Evolutionary conservation across 1,284 basidiomycete species (phyloP).

Genomic region (Rhodotorula sp.): DNA sequence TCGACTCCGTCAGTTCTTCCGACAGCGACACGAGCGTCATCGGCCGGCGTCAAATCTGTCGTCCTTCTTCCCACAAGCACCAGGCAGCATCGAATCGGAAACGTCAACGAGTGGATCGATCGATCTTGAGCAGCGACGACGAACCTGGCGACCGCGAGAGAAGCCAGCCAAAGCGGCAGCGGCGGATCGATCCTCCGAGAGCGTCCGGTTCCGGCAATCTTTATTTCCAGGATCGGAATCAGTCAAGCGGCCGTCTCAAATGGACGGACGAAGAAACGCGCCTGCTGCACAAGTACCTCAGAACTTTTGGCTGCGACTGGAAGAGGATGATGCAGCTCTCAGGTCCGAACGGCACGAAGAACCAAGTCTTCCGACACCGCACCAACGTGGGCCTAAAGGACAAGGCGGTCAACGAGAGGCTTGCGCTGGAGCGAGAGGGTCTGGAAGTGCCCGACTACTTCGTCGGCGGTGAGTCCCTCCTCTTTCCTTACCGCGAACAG

Average conservation of each 20-base stretch:
- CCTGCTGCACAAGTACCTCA: slow-evolving; percentile 2
- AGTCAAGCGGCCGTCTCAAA: neutral
- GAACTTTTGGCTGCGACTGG: neutral
- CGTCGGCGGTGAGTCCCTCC: neutral
- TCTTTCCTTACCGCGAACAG: too few relatives aligned
- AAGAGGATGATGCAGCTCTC: slow-evolving; percentile 14
- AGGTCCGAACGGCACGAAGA: slow-evolving; percentile 5
- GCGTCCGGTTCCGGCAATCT: neutral
- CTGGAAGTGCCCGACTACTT: neutral
- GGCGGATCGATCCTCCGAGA: neutral
- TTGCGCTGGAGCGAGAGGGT: neutral
- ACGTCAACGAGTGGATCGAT: neutral
- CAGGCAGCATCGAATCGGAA: too few relatives aligned
- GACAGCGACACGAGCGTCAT: neutral
- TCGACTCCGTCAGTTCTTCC: neutral
- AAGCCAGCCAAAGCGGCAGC: neutral
- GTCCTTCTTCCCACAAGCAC: too few relatives aligned
- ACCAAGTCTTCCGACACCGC: neutral
- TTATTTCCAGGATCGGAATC: slow-evolving; percentile 1
- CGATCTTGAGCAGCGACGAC: neutral
- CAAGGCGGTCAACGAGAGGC: slow-evolving; percentile 26
- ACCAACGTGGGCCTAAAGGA: slow-evolving; percentile 25
- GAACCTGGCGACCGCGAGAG: neutral
- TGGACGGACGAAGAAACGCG: slow-evolving; percentile 12
- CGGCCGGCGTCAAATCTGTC: neutral